Evolutionary conservation across 169 alveolate species (phyloP), one percentile per base, ranked within the genome.

Genomic region (Plasmodium reichenowi): DNA sequence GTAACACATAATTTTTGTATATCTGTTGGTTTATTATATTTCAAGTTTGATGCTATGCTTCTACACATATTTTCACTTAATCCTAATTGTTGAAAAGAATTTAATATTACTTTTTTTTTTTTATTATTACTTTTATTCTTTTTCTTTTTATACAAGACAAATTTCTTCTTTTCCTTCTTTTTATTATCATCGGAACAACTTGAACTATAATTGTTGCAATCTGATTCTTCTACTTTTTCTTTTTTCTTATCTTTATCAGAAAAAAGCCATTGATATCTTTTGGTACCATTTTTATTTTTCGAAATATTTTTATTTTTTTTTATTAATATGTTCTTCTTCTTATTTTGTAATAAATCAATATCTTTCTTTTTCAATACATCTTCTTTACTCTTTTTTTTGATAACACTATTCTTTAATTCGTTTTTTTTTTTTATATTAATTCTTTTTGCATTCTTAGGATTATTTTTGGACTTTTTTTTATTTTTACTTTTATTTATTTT

Each of bases 1-100:
- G 99, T 99, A 59, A 98, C 95, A 29, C 98, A 95, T 91, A 96
- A 97, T 87, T 98, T 94, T 88, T 98, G 98, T 24, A 98, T 98
- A 32, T 99, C 98, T 8, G 99, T 97, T n/a, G 99, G 99, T 74
- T 88, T 94, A 58, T 93, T 91, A 62, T 92, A 94, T 29, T 92
- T 73, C 24, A 94, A 86, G 17, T 75, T 92, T n/a, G 78, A 83
- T 62, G 93, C 88, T 50, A 94, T 85, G 17, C 95, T 88, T 75
- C 85, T 85, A 52, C 94, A 90, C 72, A 94, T 86, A 26, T 93
- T 72, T 88, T 92, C 92, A 9, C 93, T 92, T 43, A 94, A 75
- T 10, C 96, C 96, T 32, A 94, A 86, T 6, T 88, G 48, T n/a
- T 95, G 95, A 64, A 94, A 94, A 45, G 95, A 91, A 24, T 93